Evolutionary conservation across 2,329 filamentous ascomycete species (phyloP).

Genomic region (Nigrospora sphaerica): DNA sequence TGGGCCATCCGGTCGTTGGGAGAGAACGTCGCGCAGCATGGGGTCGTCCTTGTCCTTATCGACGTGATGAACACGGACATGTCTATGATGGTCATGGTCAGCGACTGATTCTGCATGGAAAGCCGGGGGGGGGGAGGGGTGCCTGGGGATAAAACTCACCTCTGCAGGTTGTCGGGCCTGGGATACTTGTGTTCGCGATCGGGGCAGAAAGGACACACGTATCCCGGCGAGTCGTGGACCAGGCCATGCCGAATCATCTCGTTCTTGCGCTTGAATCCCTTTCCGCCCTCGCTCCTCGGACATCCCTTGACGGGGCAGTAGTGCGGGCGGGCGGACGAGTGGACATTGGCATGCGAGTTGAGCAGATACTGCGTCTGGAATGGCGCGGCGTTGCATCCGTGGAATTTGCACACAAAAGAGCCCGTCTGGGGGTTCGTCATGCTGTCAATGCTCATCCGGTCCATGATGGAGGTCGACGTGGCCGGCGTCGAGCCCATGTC

Average conservation of each 20-base stretch:
- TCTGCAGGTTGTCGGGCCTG: conserved; percentile 88
- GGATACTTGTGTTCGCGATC: conserved; percentile 93
- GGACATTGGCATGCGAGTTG: conserved; percentile 72
- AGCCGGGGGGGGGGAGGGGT: not conserved
- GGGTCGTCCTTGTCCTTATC: conserved; percentile 89
- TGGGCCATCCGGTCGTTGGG: conserved; percentile 78
- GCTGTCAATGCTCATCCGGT: conserved; percentile 52
- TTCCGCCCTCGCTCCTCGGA: conserved; percentile 55
- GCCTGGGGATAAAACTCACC: conserved; percentile 47
- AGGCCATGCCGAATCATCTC: conserved; percentile 73
- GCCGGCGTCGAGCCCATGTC: conserved; percentile 36
- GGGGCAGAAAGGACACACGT: conserved; percentile 92
- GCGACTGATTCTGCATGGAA: not conserved
- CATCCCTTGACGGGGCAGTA: conserved; percentile 59
- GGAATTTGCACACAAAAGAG: conserved; percentile 49
- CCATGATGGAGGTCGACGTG: conserved; percentile 31
- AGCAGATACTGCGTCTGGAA: conserved; percentile 74
- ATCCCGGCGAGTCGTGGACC: conserved; percentile 90
- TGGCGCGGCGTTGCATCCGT: conserved; percentile 62
- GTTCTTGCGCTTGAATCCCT: conserved; percentile 66
- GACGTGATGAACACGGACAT: conserved; percentile 85
- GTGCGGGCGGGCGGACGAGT: conserved; percentile 58
- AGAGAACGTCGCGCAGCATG: conserved; percentile 70
- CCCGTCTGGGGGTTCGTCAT: conserved; percentile 45
- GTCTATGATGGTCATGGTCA: conserved; percentile 41